These are phyloP conservation scores for Carex arenaria DNA, from an alignment of 202 grass and related monocot species.

Conservation along the genomic window DNA sequence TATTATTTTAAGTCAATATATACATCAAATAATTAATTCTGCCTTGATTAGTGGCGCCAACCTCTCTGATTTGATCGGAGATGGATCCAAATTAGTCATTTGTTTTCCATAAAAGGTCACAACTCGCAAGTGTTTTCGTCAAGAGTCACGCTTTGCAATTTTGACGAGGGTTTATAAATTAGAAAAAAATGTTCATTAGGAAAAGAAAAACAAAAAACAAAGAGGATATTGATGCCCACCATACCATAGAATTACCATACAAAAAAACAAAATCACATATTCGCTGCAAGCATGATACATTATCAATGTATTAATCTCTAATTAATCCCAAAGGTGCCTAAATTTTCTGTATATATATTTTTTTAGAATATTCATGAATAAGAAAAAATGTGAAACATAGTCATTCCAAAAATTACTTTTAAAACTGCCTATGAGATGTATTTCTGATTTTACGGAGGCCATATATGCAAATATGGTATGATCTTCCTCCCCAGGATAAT, in stretches of 20 bases:
- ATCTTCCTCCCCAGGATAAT: not conserved
- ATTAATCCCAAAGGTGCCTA: not conserved
- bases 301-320: not conserved
- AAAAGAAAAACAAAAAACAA: not conserved
- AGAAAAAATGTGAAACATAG: not conserved
- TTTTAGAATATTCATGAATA: not conserved
- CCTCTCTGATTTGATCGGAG: not conserved
- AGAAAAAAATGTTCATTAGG: no score
- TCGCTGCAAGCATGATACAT: no score
- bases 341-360: not conserved
- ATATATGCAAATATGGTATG: not conserved
- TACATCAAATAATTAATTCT: not conserved
- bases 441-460: not conserved
- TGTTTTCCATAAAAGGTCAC: not conserved
- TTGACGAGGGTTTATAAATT: not conserved
- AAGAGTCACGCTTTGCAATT: not conserved
- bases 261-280: not conserved
- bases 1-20: no score
- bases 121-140: not conserved
- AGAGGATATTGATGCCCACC: not conserved
- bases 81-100: not conserved
- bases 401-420: not conserved
- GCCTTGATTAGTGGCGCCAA: not conserved
- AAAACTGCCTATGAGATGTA: no score
- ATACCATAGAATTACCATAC: not conserved